Base-by-base conservation (phyloP, 176 grass and related monocot species). In the Oropetium thomaeum region DNA sequence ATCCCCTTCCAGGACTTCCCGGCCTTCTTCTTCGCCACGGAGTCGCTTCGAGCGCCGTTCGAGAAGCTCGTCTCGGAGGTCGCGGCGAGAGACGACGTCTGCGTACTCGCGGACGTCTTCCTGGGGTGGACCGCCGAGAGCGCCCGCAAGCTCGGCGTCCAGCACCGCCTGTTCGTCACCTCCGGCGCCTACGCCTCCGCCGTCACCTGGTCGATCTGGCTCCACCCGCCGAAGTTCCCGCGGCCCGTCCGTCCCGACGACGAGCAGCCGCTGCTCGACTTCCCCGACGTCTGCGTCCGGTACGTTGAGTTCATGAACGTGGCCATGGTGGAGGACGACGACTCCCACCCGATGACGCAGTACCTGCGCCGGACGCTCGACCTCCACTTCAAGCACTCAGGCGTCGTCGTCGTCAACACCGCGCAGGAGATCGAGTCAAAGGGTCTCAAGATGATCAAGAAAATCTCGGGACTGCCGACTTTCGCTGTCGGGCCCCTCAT, bases 71-170 rank as follows among this genome's bases (percentile, higher is more conserved):
- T 83, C 28, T 1, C 58, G 45, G 69, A 62, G 76, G 10, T 83
- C 38, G 70, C 64, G 5, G 76, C 31, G 29, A 61, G 62, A 40
- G 17, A 37, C 13, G 79, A 79, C 53, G 10, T 88, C 35, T 88
- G 87, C 59, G 47, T 90, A 29, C 33, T 90, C 49, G 73, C 83
- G 2, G 88, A 90, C 77, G 10, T 45, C 26, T 90, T 90, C 65
- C 15, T 83, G 2, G 69, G 75, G 0, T 86, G 79, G 88, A 90
- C 88, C 1, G 79, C 78, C 11, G 60, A 82, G 57, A 40, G 55
- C 62, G 83, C 79, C 19, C 34, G 43, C 37, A 60, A 17, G 27
- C 47, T 77, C 55, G 82, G 83, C 16, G 62, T 90, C 26, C 71
- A 61, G 16, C 74, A 90, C 59, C 78, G 44, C 59, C 12, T 57